Evolutionary conservation across 306 rosid species (phyloP).

Genomic region (Pyrus pyrifolia): DNA sequence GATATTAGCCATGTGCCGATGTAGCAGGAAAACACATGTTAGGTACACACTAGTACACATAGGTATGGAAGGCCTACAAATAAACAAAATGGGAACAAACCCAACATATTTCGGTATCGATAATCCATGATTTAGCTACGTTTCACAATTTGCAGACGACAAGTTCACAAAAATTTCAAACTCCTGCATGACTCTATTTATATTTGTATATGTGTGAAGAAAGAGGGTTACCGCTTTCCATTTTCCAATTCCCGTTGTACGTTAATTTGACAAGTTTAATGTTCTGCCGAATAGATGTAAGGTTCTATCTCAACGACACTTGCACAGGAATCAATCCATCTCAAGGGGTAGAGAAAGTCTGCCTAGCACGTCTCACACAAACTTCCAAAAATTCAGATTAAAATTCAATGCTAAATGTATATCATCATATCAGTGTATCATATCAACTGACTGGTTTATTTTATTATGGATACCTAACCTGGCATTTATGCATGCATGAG

Average conservation of each 20-base stretch:
- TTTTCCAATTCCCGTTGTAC: neutral
- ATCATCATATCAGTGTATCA: too few species aligned
- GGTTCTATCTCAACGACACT: neutral
- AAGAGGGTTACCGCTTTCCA: neutral
- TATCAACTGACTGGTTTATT: neutral
- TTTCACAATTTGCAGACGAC: neutral
- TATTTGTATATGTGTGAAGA: neutral
- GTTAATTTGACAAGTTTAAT: neutral
- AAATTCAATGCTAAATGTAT: too few species aligned
- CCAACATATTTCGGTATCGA: neutral
- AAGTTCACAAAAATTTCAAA: neutral
- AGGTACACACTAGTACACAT: neutral
- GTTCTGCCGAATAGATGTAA: neutral
- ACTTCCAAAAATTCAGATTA: too few species aligned
- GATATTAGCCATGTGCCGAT: neutral
- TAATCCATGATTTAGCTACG: neutral
- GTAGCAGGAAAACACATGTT: neutral
- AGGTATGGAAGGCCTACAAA: neutral
- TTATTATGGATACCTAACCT: neutral
- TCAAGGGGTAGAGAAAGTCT: neutral
- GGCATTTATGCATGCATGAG: neutral
- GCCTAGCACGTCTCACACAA: too few species aligned
- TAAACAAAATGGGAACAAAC: too few species aligned
- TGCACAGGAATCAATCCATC: neutral
- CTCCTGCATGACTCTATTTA: neutral